Evolutionary conservation across 192 early-diverging fungal species (phyloP), one percentile per base, ranked within the genome.

Genomic region (Dissophora globulifera): DNA sequence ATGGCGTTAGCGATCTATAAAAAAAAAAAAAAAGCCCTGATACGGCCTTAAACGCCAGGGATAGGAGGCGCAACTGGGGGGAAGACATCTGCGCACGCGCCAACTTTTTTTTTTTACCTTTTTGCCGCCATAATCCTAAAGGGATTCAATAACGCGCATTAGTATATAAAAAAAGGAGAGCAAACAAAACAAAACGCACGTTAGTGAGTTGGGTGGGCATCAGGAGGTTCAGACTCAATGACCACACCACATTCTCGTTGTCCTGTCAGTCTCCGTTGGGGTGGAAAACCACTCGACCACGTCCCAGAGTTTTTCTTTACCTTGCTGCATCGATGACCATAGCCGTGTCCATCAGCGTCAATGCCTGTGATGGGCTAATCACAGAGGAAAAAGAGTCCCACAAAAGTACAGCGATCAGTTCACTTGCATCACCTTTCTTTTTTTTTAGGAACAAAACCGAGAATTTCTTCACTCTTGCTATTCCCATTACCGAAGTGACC

Each of bases 401-500:
- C n/a, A n/a, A n/a, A n/a, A n/a, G n/a, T n/a, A n/a, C n/a, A n/a
- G n/a, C n/a, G n/a, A n/a, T n/a, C n/a, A n/a, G n/a, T n/a, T n/a
- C n/a, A n/a, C n/a, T n/a, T n/a, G n/a, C n/a, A n/a, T n/a, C n/a
- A n/a, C n/a, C n/a, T n/a, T n/a, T n/a, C n/a, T n/a, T n/a, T n/a
- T n/a, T n/a, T n/a, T n/a, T n/a, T n/a, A n/a, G n/a, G 29, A 26
- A 51, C 12, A 7, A 51, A 51, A 51, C 25, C 9, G n/a, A 3
- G 9, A 51, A 26, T 27, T 17, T 47, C 35, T 32, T 92, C 90
- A 1, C 89, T 90, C 43, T 86, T 89, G 11, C 32, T 16, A 41
- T 15, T 2, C 29, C 17, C 7, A 13, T 43, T 45, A 68, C 66
- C 57, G 55, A 43, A 68, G 57, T 23, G 55, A 58, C 3, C 74